A percentile compares a stretch with the other conserved stretches of the same genome.
phyloP scores from a whole-genome alignment of 225 moss, liverwort and hornwort genomes.

The Sphagnum contortum region DNA sequence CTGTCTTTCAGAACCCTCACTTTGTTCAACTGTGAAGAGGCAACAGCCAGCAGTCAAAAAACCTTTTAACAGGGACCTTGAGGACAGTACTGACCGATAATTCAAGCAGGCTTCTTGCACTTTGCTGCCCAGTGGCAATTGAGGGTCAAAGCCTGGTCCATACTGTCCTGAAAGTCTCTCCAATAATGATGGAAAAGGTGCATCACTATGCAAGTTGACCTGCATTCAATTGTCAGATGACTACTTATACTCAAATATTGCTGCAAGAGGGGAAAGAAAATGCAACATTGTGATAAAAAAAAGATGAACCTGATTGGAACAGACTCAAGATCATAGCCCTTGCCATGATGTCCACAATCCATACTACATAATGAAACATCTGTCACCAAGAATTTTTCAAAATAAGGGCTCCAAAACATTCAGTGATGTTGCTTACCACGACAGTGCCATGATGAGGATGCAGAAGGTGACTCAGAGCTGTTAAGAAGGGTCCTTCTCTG shows the following conservation, averaged over 20 bases:
- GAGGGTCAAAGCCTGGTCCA: slow-evolving; percentile 79
- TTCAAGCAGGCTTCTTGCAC: slow-evolving; percentile 69
- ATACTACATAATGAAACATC: too few relatives aligned
- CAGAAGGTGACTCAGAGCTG: slow-evolving; percentile 44
- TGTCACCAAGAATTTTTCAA: too few relatives aligned
- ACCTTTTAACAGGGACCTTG: background rate
- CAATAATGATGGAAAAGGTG: slow-evolving; percentile 63
- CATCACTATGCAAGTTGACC: slow-evolving; percentile 93
- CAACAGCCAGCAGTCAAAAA: background rate
- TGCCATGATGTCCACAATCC: too few relatives aligned
- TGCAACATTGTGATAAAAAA: too few relatives aligned
- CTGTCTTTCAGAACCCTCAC: background rate
- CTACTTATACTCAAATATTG: background rate
- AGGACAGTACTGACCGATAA: slow-evolving; percentile 52
- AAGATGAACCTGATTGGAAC: too few relatives aligned
- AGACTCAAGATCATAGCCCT: too few relatives aligned
- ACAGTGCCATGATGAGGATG: slow-evolving; percentile 80
- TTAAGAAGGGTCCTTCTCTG: slow-evolving; percentile 58
- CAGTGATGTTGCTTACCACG: slow-evolving; percentile 40
- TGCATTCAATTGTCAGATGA: slow-evolving; percentile 11
- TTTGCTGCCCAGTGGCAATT: slow-evolving; percentile 57
- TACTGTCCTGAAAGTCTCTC: slow-evolving; percentile 75
- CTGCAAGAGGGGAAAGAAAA: background rate
- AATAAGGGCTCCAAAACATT: too few relatives aligned
- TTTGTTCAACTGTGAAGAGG: background rate